Evolutionary conservation across 2,329 filamentous ascomycete species (phyloP), one percentile per base, ranked within the genome.

Genomic region (Dothidotthia symphoricarpi): DNA sequence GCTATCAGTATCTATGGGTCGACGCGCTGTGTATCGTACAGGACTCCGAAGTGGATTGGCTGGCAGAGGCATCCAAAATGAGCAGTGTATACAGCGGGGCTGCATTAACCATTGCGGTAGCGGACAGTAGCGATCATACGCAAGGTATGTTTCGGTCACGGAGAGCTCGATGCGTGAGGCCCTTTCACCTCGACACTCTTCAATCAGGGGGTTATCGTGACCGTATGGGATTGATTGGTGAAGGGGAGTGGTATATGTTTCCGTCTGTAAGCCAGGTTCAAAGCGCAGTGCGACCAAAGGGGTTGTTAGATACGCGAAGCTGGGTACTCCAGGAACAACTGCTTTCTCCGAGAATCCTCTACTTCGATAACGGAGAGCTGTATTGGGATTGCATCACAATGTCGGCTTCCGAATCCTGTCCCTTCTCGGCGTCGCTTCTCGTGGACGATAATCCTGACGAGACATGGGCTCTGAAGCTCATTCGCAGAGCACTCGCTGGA

Each of bases 1-100:
- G n/a, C n/a, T n/a, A n/a, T n/a, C n/a, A n/a, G n/a, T n/a, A n/a
- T n/a, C n/a, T n/a, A n/a, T 50, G 49, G 49, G 32, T 50, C 7
- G 46, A 52, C n/a, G 37, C 41, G n/a, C 25, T 49, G 2, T 54
- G 50, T 15, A 51, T 53, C 10, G 34, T 51, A 3, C 46, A 52
- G 26, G 43, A 52, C 16, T 47, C 35, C 16, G 26, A 15, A 5
- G 28, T 42, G 26, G 48, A 51, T 29, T 53, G 49, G 49, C 26
- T 41, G 11, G 17, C 14, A 11, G 49, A 53, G 35, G 35, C 47
- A 4, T 30, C 39, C 7, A 36, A 37, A 10, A 53, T 51, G 49
- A 32, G 39, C 15, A 30, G 25, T 24, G 35, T 51, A 0, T 53
- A 42, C 24, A 31, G 33, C 4, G 24, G 29, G 5, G 37, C 48